A percentile compares a stretch with the other conserved stretches of the same genome.
phyloP scores from a whole-genome alignment of 148 eudicot species.

The Cornus suecica region DNA sequence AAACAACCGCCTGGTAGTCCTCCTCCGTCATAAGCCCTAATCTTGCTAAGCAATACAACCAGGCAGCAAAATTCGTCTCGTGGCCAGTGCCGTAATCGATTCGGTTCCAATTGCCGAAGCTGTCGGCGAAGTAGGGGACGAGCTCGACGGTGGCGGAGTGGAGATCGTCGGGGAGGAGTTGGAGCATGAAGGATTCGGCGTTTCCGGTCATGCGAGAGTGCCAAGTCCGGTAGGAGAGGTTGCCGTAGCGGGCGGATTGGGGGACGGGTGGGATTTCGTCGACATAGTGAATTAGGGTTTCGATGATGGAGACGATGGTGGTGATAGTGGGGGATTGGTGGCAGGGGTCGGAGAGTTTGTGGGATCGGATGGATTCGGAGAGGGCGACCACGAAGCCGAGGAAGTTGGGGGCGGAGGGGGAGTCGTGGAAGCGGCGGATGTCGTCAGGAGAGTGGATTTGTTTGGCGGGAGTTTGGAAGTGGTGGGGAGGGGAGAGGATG shows the following conservation, averaged over 20 bases:
- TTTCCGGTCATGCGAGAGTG: slow-evolving; percentile 39
- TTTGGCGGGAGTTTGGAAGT: slow-evolving; percentile 55
- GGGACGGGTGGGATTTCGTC: slow-evolving; percentile 64
- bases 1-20: slow-evolving; percentile 77
- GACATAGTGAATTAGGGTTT: slow-evolving; percentile 31
- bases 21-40: slow-evolving; percentile 65
- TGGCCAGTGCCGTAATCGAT: slow-evolving; percentile 95
- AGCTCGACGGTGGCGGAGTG: slow-evolving; percentile 44
- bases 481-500: slow-evolving; percentile 48
- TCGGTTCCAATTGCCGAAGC: slow-evolving; percentile 71
- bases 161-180: slow-evolving; percentile 35
- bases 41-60: slow-evolving; percentile 77
- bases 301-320: slow-evolving; percentile 34
- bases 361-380: slow-evolving; percentile 50
- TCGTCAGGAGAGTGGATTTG: slow-evolving; percentile 52
- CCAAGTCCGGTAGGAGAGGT: slow-evolving; percentile 65
- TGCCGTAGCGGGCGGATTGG: slow-evolving; percentile 64
- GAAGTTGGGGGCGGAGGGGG: slow-evolving; percentile 44
- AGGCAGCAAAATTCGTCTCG: slow-evolving; percentile 88
- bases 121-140: slow-evolving; percentile 66
- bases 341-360: slow-evolving; percentile 71
- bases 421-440: slow-evolving; percentile 46
- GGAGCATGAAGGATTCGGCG: slow-evolving; percentile 42
- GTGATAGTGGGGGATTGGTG: slow-evolving; percentile 26
- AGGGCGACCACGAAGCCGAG: slow-evolving; percentile 77